Percentiles rank a stretch among this genome's conserved stretches.
Evolutionary conservation across 257 asterid species (phyloP).

Genomic region (Penstemon newberryi): DNA sequence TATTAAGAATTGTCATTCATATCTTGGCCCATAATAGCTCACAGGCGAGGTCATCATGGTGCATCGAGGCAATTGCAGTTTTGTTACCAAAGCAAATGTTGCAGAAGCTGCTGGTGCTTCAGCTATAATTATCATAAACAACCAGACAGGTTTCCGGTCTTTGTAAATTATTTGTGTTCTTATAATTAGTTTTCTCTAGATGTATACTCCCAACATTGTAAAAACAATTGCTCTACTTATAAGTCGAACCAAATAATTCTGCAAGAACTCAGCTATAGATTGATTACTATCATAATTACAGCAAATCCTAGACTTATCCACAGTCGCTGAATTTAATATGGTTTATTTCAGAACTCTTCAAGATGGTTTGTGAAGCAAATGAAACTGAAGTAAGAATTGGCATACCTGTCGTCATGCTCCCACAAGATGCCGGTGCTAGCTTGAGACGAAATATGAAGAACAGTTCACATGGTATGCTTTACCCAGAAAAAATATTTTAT

Average conservation of each 20-base stretch:
- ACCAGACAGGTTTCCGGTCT: constrained; percentile 58
- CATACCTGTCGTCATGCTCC: constrained; percentile 94
- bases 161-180: constrained; percentile 2
- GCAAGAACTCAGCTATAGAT: background rate
- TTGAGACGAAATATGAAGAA: constrained; percentile 50
- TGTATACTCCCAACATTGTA: background rate
- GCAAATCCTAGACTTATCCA: constrained; percentile 8
- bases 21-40: constrained; percentile 41
- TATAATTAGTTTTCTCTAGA: background rate
- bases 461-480: constrained; percentile 64
- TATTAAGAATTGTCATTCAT: constrained; percentile 7
- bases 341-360: constrained; percentile 74
- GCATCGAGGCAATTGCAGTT: constrained; percentile 87
- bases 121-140: constrained; percentile 76
- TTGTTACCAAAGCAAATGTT: constrained; percentile 75
- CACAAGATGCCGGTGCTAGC: constrained; percentile 82
- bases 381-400: constrained; percentile 60
- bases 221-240: constrained; percentile 13
- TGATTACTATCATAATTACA: background rate
- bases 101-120: constrained; percentile 95
- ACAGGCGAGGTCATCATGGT: constrained; percentile 87
- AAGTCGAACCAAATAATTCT: constrained; percentile 2
- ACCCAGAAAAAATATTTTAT: background rate
- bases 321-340: constrained; percentile 11
- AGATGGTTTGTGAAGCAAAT: constrained; percentile 93